Percentiles rank a stretch among this genome's conserved stretches.
Evolutionary conservation across 2,329 filamentous ascomycete species (phyloP).

Genomic region (Phialemonium atrogriseum): DNA sequence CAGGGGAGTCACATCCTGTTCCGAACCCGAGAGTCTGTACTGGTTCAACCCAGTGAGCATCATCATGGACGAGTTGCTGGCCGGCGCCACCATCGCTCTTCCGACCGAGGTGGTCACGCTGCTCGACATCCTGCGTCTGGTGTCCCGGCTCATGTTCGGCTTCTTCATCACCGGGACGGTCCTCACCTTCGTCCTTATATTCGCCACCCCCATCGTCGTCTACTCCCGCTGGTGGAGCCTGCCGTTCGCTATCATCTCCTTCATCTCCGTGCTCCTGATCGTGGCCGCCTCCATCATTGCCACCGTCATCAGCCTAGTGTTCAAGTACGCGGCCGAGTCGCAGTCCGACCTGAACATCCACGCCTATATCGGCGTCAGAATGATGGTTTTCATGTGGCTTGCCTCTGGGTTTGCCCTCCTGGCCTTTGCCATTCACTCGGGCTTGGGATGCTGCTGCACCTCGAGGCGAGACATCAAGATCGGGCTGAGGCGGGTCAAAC

Average conservation of each 20-base stretch:
- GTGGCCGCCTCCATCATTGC: conserved; percentile 65
- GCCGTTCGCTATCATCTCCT: conserved; percentile 59
- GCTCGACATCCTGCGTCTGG: conserved; percentile 63
- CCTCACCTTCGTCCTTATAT: conserved; percentile 64
- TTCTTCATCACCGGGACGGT: conserved; percentile 69
- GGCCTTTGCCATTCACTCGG: conserved; percentile 65
- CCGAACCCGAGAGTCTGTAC: conserved; percentile 59
- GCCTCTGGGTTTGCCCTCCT: conserved; percentile 58
- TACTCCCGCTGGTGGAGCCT: conserved; percentile 53
- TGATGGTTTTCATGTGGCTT: conserved; percentile 90
- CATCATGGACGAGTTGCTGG: conserved; percentile 67
- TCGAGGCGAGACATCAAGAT: conserved; percentile 42
- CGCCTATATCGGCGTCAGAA: conserved; percentile 59
- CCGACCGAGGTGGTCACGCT: conserved; percentile 66
- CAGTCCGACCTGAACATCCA: conserved; percentile 69
- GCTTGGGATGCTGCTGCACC: conserved; percentile 70
- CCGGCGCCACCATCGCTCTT: conserved; percentile 75
- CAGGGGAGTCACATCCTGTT: conserved; percentile 70
- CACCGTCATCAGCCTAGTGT: conserved; percentile 77
- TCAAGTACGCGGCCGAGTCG: conserved; percentile 65
- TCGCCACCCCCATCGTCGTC: conserved; percentile 51
- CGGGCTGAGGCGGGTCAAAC: conserved; percentile 21
- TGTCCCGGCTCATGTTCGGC: conserved; percentile 80
- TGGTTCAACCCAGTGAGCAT: conserved; percentile 91
- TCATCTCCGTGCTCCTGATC: conserved; percentile 58